phyloP scores from a whole-genome alignment of 352 stramenopile genomes.

The Globisporangium yorkense region DNA sequence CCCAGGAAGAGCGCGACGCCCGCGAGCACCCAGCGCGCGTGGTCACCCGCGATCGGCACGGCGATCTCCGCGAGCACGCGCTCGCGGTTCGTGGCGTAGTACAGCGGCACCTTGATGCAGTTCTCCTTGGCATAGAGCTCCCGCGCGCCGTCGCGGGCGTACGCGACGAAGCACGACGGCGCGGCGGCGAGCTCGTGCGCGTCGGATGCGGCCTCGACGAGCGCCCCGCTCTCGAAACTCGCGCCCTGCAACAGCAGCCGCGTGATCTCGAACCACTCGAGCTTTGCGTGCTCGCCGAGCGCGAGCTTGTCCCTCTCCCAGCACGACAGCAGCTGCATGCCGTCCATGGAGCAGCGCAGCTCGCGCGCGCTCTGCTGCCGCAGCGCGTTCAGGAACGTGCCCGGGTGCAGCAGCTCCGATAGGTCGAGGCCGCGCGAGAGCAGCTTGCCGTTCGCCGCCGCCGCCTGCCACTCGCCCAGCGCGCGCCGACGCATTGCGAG shows the following conservation, averaged over 20 bases:
- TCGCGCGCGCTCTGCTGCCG: conserved; percentile 87
- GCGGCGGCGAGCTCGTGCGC: conserved; percentile 78
- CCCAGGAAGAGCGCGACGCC: conserved; percentile 81
- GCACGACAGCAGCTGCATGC: conserved; percentile 85
- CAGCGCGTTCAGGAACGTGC: conserved; percentile 93
- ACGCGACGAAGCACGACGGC: conserved; percentile 80
- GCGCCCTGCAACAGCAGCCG: conserved; percentile 83
- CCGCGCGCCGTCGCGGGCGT: conserved; percentile 64
- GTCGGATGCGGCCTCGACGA: conserved; percentile 79
- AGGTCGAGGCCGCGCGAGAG: conserved; percentile 79
- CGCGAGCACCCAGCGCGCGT: conserved; percentile 70
- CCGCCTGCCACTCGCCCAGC: conserved; percentile 82
- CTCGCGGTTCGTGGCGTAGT: conserved; percentile 72
- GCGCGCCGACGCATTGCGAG: conserved; percentile 78
- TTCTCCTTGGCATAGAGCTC: conserved; percentile 73
- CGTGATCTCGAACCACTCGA: conserved; percentile 83
- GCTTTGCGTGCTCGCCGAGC: conserved; percentile 15
- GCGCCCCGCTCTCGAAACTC: conserved; percentile 70
- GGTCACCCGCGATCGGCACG: conserved; percentile 68
- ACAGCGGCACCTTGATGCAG: conserved; percentile 74
- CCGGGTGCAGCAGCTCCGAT: conserved; percentile 89
- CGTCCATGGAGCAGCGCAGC: conserved; percentile 86
- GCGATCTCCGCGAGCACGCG: conserved; percentile 79
- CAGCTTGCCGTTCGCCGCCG: conserved; percentile 48
- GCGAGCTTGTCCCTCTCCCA: conserved; percentile 76